phyloP scores from a whole-genome alignment of 164 flowering plant species.

The Dillenia suffruticosa region DNA sequence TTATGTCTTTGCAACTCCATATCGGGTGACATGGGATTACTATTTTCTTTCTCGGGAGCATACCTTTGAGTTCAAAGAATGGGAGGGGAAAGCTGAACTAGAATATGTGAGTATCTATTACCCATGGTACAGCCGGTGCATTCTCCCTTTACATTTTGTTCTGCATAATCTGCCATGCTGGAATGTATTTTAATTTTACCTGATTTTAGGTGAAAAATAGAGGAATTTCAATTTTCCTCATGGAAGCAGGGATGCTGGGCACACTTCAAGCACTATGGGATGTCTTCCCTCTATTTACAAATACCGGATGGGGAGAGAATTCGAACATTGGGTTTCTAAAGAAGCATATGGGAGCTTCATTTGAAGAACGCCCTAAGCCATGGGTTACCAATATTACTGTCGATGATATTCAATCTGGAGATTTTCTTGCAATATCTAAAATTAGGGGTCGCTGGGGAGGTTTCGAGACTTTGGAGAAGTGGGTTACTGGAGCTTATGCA shows the following conservation, averaged over 20 bases:
- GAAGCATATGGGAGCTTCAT: constrained; percentile 87
- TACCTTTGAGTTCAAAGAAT: constrained; percentile 70
- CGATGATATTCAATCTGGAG: constrained; percentile 91
- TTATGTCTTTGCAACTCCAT: constrained; percentile 97
- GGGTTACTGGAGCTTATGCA: constrained; percentile 96
- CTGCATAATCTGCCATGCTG: not conserved
- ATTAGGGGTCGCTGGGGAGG: constrained; percentile 99
- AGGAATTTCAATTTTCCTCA: constrained; percentile 90
- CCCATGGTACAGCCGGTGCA: not conserved
- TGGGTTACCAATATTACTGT: constrained; percentile 75
- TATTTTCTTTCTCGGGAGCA: constrained; percentile 80
- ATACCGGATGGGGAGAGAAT: constrained; percentile 93
- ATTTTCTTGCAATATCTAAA: constrained; percentile 89
- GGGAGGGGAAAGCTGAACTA: constrained; percentile 81
- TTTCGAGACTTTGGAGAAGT: constrained; percentile 95
- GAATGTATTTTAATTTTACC: not conserved
- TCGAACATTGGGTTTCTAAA: constrained; percentile 80
- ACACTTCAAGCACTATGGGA: constrained; percentile 94
- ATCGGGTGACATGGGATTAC: constrained; percentile 94
- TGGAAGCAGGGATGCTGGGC: constrained; percentile 97
- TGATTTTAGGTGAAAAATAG: constrained; percentile 64
- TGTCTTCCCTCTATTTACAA: constrained; percentile 85
- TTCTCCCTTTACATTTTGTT: not conserved
- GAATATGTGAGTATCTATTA: constrained; percentile 66
- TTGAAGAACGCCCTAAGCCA: constrained; percentile 79